Evolutionary conservation across 495 filamentous ascomycete genomes (phyloP), one percentile per base, ranked within the genome.

Genomic region (Aspergillus nidulans): DNA sequence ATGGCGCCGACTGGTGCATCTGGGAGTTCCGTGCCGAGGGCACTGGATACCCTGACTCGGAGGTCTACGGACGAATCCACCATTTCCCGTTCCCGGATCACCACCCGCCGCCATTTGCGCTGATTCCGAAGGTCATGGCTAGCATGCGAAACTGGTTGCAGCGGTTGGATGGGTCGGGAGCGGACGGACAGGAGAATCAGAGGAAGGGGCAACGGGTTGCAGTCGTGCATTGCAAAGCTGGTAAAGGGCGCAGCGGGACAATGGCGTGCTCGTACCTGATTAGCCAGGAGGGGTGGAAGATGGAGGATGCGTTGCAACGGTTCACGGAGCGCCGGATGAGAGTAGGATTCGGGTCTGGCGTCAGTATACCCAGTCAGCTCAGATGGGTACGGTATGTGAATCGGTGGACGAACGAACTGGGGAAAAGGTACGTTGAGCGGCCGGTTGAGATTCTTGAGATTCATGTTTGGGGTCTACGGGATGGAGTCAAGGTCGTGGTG

Each of bases 21-120:
- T 98, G 91, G 90, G 94, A 98, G 65, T 97, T 97, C 63, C 85
- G 95, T 32, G 94, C 90, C 28, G 94, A 98, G 67, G 94, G 94
- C 8, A 96, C 95, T 0, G 94, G 94, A 0, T 98, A 98, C 62
- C 89, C 89, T 0, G 94, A 97, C 67, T 79, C 79, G 21, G 92
- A 94, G 52, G 91, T 98, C 1, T 89, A 92, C 63, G 77, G 81
- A 25, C 75, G 91, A 0, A 84, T 97, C 44, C 80, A 85, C 57
- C 94, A 97, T 72, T 97, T 88, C 60, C 94, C 94, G 1, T 98
- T 89, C 81, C 95, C 95, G 0, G 94, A 98, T 67, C 94, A 98
- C 65, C 94, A 97, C 67, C 95, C 94, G 26, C 94, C 94, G 54
- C 94, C 95, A 3, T 97, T 98, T 63, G 80, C 82, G 26, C 71